Conservation (phyloP, 257 asterid species). For the Parsonsia alboflavescens region DNA sequence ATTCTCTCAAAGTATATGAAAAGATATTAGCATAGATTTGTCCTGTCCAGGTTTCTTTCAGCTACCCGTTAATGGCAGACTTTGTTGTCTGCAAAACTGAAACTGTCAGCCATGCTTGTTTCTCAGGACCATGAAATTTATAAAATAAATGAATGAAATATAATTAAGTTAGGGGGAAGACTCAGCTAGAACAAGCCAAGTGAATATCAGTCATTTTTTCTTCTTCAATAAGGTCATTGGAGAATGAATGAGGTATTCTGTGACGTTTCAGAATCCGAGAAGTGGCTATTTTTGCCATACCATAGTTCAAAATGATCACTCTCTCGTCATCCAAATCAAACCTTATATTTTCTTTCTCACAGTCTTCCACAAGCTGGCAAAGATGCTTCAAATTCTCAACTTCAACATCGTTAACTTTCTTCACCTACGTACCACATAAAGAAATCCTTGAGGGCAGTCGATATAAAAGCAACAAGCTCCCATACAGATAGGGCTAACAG, state of each 20-base stretch:
- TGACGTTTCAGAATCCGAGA: conserved; percentile 72
- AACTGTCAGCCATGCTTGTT: background rate
- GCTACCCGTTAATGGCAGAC: background rate
- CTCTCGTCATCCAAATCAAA: conserved; percentile 91
- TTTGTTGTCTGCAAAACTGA: background rate
- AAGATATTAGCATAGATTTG: background rate
- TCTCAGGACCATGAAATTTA: background rate
- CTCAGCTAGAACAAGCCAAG: conserved; percentile 46
- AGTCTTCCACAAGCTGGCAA: conserved; percentile 70
- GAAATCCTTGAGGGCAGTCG: background rate
- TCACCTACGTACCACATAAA: conserved; percentile 52
- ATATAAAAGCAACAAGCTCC: background rate
- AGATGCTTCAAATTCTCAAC: conserved; percentile 79
- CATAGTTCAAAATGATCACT: conserved; percentile 69
- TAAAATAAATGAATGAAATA: background rate
- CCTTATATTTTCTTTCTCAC: conserved; percentile 46
- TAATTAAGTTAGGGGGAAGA: background rate
- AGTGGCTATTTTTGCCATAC: conserved; percentile 70
- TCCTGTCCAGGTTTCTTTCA: background rate
- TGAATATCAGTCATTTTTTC: conserved; percentile 27
- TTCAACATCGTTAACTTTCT: conserved; percentile 72
- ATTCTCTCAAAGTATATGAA: background rate
- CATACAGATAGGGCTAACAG: background rate
- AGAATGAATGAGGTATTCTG: conserved; percentile 71
- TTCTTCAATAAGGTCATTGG: conserved; percentile 59